Evolutionary conservation across 2,329 filamentous ascomycete species (phyloP), one percentile per base, ranked within the genome.

Genomic region (Trichophyton rubrum): DNA sequence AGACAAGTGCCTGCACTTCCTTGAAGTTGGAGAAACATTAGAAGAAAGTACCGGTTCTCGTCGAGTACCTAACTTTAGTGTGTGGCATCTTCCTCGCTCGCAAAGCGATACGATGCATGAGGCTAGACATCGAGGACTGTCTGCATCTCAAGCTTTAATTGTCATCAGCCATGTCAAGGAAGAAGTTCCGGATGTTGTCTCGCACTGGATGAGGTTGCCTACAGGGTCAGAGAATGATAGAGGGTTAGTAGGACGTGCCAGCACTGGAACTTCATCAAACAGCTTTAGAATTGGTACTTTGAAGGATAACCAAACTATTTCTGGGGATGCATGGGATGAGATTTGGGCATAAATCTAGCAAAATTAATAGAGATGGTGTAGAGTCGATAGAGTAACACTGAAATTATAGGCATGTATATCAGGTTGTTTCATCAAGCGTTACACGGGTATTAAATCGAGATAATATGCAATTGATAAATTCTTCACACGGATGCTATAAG

Each of bases 111-210:
- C 60, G 35, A 51, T 61, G 8, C 1, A 62, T 22, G 61, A 62
- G 2, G 60, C 64, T 1, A 68, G 69, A 30, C 67, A 69, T 3
- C 69, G 68, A 0, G 90, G 90, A 0, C 73, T 96, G 60, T 79
- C 80, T 1, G 77, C 84, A 0, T 73, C 83, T 22, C 92, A 97
- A 74, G 90, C 90, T 0, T 75, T 99, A 59, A 81, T 97, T n/a
- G 90, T 91, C 64, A 92, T 97, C 62, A 93, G 90, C 63, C 93
- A 99, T 74, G 80, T 92, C 63, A 85, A 85, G 64, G 90, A 96
- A 67, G 93, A 99, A 73, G 88, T 97, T 8, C 93, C 93, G 0
- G 85, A 86, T 57, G 86, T 85, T 65, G 82, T 96, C 24, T 77
- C 89, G 55, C 85, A 95, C 70, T 97, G 88, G 87, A 79, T 97